Evolutionary conservation across 148 eudicot genomes (phyloP), one percentile per base, ranked within the genome.

Genomic region (Vaccinium vitisidaea): DNA sequence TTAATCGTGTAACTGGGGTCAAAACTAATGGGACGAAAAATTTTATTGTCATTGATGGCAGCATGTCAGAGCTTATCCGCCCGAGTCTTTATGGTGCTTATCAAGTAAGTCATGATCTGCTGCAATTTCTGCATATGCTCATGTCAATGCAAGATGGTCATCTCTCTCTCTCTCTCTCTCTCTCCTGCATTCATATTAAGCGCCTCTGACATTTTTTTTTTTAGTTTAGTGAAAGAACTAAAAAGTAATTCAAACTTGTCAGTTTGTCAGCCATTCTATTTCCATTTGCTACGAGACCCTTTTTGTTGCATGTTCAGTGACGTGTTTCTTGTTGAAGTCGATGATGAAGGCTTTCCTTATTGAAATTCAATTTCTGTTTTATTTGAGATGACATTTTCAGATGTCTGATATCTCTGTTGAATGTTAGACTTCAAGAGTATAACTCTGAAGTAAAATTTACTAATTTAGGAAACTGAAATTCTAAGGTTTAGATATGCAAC

Each of bases 1-100:
- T 96, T 49, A 94, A 93, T 86, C 98, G 91, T 80, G 98, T 96
- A 75, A 94, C 98, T 58, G 99, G 99, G 76, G 99, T 96, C 15
- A 96, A 96, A 88, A 94, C 99, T 56, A 96, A 96, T 71, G 98
- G 99, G 59, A 91, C 99, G 10, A 96, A 94, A 54, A 96, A 93
- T 80, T 96, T 96, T 78, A 80, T 96, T 65, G 99, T 96, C 81
- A 89, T 96, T 86, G 99, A 96, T 89, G 99, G 99, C 30, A 96
- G 99, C 91, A 96, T 96, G 99, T 39, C 43, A 39, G 43, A 39
- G 43, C 43, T 39, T 39, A 39, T 39, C 43, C 43, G 43, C 43
- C 43, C 99, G 11, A 96, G 99, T 90, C 93, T 96, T 7, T 96
- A 96, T 81, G 98, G 83, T 84, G 97, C 98, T 87, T 95, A 95